Base-by-base conservation (phyloP, 2,329 filamentous ascomycete genomes). In the Fusarium buharicum region DNA sequence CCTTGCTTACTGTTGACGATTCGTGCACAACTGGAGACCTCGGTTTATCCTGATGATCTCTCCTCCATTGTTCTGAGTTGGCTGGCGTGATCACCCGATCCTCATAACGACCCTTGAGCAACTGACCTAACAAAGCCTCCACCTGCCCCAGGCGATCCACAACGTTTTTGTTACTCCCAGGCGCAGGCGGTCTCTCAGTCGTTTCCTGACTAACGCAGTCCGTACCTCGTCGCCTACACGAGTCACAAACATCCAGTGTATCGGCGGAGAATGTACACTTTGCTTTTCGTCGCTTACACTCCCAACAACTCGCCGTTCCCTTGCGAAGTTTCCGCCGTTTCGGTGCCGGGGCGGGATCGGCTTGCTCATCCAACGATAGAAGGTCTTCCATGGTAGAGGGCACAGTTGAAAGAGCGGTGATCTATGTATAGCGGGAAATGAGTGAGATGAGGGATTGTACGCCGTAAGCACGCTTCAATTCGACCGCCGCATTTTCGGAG, bases 261-360 rank as follows among this genome's bases (percentile, higher is more conserved):
- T 75, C 67, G 0, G 73, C 63, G 11, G 73, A 69, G 55, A 82
- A 81, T 14, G 76, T 78, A 66, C 84, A 86, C 3, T 77, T 75
- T 6, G 81, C 76, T 72, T 86, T 86, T 20, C 83, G 78, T 46
- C 81, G 77, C 70, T 83, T 83, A 76, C 84, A 86, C 62, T 85
- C 83, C 83, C 83, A 86, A 69, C 84, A 86, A 52, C 82, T 85
- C 24, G 73, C 76, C 0, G 84, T 86, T n/a, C 84, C 84, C 49
- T 84, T 86, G 18, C 82, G 80, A 18, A 84, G 20, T 55, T 70
- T 72, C 11, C 68, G 58, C 17, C 64, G 59, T 30, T 70, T 70
- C 16, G 48, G 20, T 3, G 41, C 57, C 16, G 64, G 62, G 3
- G 43, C 28, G 7, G 10, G 11, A 22, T 40, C 27, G 27, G 37